Percentiles rank a stretch among this genome's conserved stretches.
phyloP scores from a whole-genome alignment of 2,329 filamentous ascomycete genomes.

The Colletotrichum magnum region DNA sequence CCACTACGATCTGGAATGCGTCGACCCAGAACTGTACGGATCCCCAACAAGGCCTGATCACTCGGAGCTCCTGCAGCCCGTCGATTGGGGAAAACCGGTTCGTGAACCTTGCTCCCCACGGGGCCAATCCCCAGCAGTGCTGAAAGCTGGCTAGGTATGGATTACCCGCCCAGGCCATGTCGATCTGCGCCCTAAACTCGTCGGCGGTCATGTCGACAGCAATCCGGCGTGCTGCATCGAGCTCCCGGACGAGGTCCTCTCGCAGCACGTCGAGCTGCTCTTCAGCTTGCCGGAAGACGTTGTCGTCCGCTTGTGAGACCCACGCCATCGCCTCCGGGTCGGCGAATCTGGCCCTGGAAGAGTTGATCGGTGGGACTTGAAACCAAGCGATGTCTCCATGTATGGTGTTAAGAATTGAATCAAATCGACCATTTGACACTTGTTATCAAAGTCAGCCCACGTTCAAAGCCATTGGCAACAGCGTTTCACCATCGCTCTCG shows the following conservation, averaged over 20 bases:
- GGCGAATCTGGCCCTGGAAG: not conserved
- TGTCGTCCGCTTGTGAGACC: too few species aligned
- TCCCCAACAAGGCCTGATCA: slow-evolving; percentile 2
- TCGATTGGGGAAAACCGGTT: not conserved
- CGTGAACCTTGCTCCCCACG: not conserved
- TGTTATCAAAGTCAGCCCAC: not conserved
- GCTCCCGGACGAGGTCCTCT: not conserved
- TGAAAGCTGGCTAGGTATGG: slow-evolving; percentile 11
- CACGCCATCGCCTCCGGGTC: too few species aligned
- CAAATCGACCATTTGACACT: not conserved
- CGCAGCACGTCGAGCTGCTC: not conserved
- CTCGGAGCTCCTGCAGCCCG: not conserved
- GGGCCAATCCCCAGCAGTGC: not conserved
- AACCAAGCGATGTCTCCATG: slow-evolving; percentile 6
- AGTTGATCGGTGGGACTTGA: not conserved
- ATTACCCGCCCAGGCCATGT: slow-evolving; percentile 1
- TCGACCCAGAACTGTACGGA: not conserved
- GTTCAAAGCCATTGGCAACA: too few species aligned
- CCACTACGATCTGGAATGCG: not conserved
- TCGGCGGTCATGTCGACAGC: not conserved
- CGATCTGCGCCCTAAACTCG: not conserved
- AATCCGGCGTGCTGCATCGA: not conserved
- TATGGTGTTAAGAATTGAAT: not conserved
- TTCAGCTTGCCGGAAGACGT: not conserved
- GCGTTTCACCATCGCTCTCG: not conserved